These are phyloP conservation scores for Tephrocybe rancida DNA, from an alignment of 768 basidiomycete genomes.

Conservation along the genomic window DNA sequence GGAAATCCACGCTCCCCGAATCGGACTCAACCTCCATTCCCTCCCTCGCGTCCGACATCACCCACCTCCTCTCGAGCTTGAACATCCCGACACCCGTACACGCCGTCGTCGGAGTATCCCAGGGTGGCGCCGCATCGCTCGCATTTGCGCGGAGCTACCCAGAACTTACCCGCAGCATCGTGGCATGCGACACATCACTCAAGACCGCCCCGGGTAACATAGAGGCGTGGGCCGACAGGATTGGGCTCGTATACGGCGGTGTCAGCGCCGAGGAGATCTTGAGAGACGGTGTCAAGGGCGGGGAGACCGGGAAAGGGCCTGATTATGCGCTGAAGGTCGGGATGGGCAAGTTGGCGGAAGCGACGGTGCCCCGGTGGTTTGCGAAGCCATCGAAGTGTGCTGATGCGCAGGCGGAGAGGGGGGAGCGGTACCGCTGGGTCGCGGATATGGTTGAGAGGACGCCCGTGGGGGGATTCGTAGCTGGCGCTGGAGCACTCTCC, in stretches of 20 bases:
- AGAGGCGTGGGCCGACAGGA: slow-evolving; percentile 51
- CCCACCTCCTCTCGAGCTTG: slow-evolving; percentile 34
- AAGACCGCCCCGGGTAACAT: slow-evolving; percentile 47
- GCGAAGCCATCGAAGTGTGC: slow-evolving; percentile 36
- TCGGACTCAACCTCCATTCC: slow-evolving; percentile 37
- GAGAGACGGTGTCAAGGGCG: slow-evolving; percentile 10
- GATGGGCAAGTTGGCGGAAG: slow-evolving; percentile 40
- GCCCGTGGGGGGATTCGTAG: slow-evolving; percentile 42
- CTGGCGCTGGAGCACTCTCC: slow-evolving; percentile 47
- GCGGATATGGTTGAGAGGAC: slow-evolving; percentile 41
- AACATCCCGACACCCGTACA: slow-evolving; percentile 40
- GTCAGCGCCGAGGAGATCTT: slow-evolving; percentile 10
- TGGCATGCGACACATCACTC: slow-evolving; percentile 52
- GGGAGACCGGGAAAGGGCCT: slow-evolving; percentile 13
- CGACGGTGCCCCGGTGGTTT: slow-evolving; percentile 54
- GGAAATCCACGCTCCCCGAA: slow-evolving; percentile 39
- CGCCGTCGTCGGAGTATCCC: slow-evolving; percentile 53
- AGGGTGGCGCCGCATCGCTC: slow-evolving; percentile 54
- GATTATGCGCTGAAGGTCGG: slow-evolving; percentile 37
- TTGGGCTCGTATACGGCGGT: slow-evolving; percentile 34
- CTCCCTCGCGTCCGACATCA: slow-evolving; percentile 47
- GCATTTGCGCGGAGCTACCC: slow-evolving; percentile 43
- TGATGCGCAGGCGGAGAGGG: slow-evolving; percentile 13
- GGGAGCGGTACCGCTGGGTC: slow-evolving; percentile 27
- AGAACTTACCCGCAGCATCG: slow-evolving; percentile 36